These are phyloP conservation scores for Nannochloropsis gaditana DNA, from an alignment of 108 stramenopile species.

Conservation along the genomic window DNA sequence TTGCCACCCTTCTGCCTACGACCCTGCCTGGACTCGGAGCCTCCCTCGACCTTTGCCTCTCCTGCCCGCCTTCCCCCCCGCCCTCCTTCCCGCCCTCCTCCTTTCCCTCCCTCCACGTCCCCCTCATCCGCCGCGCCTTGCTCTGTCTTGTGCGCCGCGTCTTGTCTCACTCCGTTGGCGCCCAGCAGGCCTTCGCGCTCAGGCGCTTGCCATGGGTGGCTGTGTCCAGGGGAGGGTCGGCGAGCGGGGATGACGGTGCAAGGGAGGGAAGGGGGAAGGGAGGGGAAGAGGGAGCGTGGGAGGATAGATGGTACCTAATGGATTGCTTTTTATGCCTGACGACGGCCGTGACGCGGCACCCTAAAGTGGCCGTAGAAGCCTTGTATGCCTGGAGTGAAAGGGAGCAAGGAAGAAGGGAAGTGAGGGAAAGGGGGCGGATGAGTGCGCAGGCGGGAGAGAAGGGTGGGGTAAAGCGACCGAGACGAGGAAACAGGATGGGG, in stretches of 20 bases:
- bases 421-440: not conserved
- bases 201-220: no score
- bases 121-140: not conserved
- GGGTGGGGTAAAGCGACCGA: not conserved
- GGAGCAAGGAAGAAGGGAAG: not conserved
- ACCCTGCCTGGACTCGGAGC: not conserved
- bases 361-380: not conserved
- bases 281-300: no score
- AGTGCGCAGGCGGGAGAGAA: not conserved
- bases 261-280: no score
- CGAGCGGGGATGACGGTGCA: no score
- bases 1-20: not conserved
- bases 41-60: not conserved
- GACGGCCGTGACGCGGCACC: not conserved
- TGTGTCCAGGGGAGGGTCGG: no score
- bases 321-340: not conserved
- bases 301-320: not conserved
- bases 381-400: not conserved
- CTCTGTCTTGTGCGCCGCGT: not conserved
- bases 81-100: not conserved
- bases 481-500: not conserved
- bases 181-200: no score
- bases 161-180: no score
- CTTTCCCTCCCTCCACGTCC: not conserved
- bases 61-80: not conserved